These are phyloP conservation scores for Petunia secreta DNA, from an alignment of 257 asterid species.

Conservation along the genomic window DNA sequence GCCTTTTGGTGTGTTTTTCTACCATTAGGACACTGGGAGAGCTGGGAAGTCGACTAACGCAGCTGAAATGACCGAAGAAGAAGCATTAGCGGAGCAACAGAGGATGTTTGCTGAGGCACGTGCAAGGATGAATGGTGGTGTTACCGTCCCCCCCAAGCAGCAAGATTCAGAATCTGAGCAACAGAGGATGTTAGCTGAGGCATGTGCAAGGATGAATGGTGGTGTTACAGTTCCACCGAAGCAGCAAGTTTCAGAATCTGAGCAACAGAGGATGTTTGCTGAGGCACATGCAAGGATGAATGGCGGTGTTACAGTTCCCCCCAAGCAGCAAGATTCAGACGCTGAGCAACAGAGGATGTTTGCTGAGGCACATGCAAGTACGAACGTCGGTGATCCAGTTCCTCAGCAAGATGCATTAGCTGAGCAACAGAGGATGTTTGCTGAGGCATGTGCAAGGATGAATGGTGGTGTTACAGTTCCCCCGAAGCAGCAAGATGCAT, in stretches of 20 bases:
- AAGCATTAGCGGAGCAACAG: slow-evolving; percentile 84
- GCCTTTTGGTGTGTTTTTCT: slow-evolving; percentile 18
- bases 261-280: slow-evolving; percentile 85
- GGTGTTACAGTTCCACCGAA: too few species aligned
- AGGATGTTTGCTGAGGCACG: slow-evolving; percentile 98
- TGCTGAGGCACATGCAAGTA: not conserved
- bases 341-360: slow-evolving; percentile 28
- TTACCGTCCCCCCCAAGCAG: slow-evolving; percentile 55
- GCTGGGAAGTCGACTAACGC: slow-evolving; percentile 74
- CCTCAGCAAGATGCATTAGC: too few species aligned
- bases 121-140: slow-evolving; percentile 84
- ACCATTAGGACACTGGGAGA: slow-evolving; percentile 70
- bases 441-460: slow-evolving; percentile 97
- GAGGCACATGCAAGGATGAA: slow-evolving; percentile 98
- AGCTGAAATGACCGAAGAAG: slow-evolving; percentile 97
- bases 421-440: slow-evolving; percentile 79
- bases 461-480: slow-evolving; percentile 59
- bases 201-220: too few species aligned
- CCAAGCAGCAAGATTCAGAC: slow-evolving; percentile 59
- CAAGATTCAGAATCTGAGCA: slow-evolving; percentile 50
- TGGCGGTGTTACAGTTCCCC: slow-evolving; percentile 56
- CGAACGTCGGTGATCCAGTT: too few species aligned
- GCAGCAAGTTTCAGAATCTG: too few species aligned
- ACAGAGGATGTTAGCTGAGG: not conserved
- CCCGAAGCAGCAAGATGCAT: slow-evolving; percentile 61